Conservation (phyloP, 768 basidiomycete genomes). For the Xerocomus potaroensis region DNA sequence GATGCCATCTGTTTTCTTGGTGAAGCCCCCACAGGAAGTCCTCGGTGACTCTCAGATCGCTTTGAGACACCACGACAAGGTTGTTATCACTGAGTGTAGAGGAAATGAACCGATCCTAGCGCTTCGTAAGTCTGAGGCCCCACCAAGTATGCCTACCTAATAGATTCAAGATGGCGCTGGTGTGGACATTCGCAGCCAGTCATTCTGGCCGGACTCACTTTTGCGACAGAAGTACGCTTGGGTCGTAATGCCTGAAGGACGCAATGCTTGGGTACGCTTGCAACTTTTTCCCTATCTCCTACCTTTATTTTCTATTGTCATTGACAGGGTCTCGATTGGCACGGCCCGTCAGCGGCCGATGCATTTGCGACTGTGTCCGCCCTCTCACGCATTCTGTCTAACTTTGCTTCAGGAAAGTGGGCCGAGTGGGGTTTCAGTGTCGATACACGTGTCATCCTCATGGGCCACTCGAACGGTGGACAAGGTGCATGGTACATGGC, state of each 20-base stretch:
- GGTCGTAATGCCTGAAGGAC: conserved; percentile 78
- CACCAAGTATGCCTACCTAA: background rate
- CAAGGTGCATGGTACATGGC: conserved; percentile 85
- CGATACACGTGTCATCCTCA: conserved; percentile 50
- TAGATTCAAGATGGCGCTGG: conserved; percentile 75
- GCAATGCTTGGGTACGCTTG: conserved; percentile 70
- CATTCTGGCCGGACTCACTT: conserved; percentile 63
- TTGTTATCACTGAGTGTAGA: conserved; percentile 2
- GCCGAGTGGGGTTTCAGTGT: conserved; percentile 36
- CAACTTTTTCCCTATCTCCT: background rate
- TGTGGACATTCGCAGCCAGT: conserved; percentile 54
- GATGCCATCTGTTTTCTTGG: conserved; percentile 55
- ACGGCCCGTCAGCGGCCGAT: conserved; percentile 73
- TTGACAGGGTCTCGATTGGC: conserved; percentile 87
- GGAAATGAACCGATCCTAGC: conserved; percentile 52
- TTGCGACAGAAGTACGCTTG: conserved; percentile 59
- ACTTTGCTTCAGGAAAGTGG: conserved; percentile 32
- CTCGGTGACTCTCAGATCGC: conserved; percentile 15
- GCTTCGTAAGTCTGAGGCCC: conserved; percentile 46
- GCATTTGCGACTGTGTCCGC: conserved; percentile 62
- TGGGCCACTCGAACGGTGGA: conserved; percentile 93
- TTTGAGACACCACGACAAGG: background rate
- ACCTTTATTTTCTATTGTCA: background rate
- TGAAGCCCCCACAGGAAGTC: conserved; percentile 48
- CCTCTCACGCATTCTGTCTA: conserved; percentile 43